Conservation (phyloP, 2,329 filamentous ascomycete genomes). For the Nannizziopsis arthrosporioides region DNA sequence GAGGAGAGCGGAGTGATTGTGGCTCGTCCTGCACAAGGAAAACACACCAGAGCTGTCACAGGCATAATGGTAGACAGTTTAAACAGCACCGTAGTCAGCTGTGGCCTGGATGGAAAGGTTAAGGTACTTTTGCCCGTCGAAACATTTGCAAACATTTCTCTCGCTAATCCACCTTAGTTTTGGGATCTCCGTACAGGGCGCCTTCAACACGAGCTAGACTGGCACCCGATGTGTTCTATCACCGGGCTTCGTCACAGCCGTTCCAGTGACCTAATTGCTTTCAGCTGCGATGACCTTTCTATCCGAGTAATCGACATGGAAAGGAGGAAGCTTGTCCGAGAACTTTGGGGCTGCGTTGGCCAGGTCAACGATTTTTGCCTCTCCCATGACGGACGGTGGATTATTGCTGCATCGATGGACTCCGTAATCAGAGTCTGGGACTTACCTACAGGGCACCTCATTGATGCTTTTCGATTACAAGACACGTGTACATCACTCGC, state of each 20-base stretch:
- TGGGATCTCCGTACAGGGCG: slow-evolving; percentile 88
- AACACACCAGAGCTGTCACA: slow-evolving; percentile 70
- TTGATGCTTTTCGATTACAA: slow-evolving; percentile 75
- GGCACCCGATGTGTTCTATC: slow-evolving; percentile 65
- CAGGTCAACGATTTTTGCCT: slow-evolving; percentile 74
- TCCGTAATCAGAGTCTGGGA: slow-evolving; percentile 81
- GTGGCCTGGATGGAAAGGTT: slow-evolving; percentile 77
- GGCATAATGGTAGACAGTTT: slow-evolving; percentile 81
- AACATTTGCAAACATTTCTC: not conserved
- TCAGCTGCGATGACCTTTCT: slow-evolving; percentile 78
- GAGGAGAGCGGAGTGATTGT: slow-evolving; percentile 33
- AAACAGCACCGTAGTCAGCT: slow-evolving; percentile 76
- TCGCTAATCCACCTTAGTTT: slow-evolving; percentile 41
- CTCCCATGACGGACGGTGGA: slow-evolving; percentile 86
- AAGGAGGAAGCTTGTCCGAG: slow-evolving; percentile 80
- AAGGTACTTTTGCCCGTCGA: slow-evolving; percentile 41
- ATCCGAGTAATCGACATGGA: slow-evolving; percentile 83
- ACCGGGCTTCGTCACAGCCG: slow-evolving; percentile 69
- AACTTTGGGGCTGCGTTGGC: slow-evolving; percentile 71
- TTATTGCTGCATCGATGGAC: slow-evolving; percentile 76
- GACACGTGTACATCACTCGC: slow-evolving; percentile 71
- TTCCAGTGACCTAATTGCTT: slow-evolving; percentile 71
- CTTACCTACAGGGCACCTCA: slow-evolving; percentile 84
- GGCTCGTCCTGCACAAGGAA: slow-evolving; percentile 47
- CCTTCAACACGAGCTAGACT: slow-evolving; percentile 69